Percentiles rank a stretch among this genome's conserved stretches.
These are phyloP conservation scores for Fusarium sp. DNA, from an alignment of 2,329 filamentous ascomycete species.

Conservation along the genomic window DNA sequence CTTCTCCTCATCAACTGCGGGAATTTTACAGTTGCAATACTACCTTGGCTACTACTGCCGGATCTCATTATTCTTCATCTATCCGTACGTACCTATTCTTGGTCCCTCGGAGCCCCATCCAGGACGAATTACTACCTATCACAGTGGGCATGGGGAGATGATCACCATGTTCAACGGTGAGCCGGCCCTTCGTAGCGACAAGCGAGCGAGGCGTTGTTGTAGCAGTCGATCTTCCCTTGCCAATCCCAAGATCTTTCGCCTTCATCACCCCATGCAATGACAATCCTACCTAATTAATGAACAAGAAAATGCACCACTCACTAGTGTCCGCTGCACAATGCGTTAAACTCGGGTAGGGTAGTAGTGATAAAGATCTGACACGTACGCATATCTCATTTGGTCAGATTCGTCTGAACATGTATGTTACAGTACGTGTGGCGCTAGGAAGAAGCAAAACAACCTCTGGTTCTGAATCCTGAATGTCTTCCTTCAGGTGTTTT, in stretches of 20 bases:
- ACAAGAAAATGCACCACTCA: constrained; percentile 9
- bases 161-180: constrained; percentile 34
- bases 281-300: constrained; percentile 11
- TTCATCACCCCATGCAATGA: constrained; percentile 10
- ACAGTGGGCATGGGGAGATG: constrained; percentile 19
- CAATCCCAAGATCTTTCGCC: constrained; percentile 27
- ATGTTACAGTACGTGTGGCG: constrained; percentile 3
- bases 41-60: not conserved
- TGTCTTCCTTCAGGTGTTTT: constrained; percentile 10
- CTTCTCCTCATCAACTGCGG: constrained; percentile 6
- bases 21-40: constrained; percentile 6
- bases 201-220: constrained; percentile 16
- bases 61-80: constrained; percentile 7
- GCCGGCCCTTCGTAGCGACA: constrained; percentile 23
- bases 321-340: constrained; percentile 15
- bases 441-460: not conserved
- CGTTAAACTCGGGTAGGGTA: constrained; percentile 2
- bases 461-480: not conserved
- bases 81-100: constrained; percentile 31
- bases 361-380: not conserved
- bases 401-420: constrained; percentile 1
- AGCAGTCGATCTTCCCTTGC: constrained; percentile 36
- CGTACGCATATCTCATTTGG: not conserved
- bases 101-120: constrained; percentile 7
- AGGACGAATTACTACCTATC: constrained; percentile 19